A percentile compares a stretch with the other conserved stretches of the same genome.
These are phyloP conservation scores for Musa balbisiana DNA, from an alignment of 202 grass and related monocot species.

Conservation along the genomic window DNA sequence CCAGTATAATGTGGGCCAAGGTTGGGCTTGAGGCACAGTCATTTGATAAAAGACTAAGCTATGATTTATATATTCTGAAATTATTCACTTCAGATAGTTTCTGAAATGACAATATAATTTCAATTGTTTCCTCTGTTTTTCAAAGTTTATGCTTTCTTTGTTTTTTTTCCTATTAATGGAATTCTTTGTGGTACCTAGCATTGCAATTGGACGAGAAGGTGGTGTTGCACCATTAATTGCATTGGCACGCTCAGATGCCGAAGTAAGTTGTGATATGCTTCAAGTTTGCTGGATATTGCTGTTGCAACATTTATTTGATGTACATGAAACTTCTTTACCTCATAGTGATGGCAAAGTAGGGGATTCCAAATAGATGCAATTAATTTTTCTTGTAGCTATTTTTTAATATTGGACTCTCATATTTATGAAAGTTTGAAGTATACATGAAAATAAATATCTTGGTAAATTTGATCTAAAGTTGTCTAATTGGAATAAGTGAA, in stretches of 20 bases:
- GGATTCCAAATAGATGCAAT: neutral
- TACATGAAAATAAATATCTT: neutral
- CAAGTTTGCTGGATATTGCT: neutral
- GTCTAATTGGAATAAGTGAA: neutral
- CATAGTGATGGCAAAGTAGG: neutral
- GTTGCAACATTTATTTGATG: neutral
- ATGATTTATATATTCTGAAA: neutral
- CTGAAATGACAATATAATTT: neutral
- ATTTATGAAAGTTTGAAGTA: neutral
- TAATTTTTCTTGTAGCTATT: neutral
- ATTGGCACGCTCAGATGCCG: slow-evolving; percentile 67
- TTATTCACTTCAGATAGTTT: neutral
- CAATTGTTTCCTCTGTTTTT: neutral
- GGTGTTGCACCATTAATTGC: slow-evolving; percentile 74
- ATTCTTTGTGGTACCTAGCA: slow-evolving; percentile 43
- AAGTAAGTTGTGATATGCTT: slow-evolving; percentile 50
- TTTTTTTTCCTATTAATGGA: neutral
- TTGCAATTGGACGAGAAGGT: slow-evolving; percentile 83
- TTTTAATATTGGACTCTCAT: neutral
- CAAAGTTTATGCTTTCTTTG: slow-evolving; percentile 18
- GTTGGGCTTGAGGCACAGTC: neutral
- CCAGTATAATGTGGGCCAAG: neutral
- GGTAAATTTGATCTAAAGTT: neutral
- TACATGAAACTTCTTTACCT: neutral
- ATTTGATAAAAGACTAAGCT: neutral